Percentiles rank a stretch among this genome's conserved stretches.
Evolutionary conservation across 805 yeast genomes (phyloP).

Genomic region (Ogataea pilisensis): DNA sequence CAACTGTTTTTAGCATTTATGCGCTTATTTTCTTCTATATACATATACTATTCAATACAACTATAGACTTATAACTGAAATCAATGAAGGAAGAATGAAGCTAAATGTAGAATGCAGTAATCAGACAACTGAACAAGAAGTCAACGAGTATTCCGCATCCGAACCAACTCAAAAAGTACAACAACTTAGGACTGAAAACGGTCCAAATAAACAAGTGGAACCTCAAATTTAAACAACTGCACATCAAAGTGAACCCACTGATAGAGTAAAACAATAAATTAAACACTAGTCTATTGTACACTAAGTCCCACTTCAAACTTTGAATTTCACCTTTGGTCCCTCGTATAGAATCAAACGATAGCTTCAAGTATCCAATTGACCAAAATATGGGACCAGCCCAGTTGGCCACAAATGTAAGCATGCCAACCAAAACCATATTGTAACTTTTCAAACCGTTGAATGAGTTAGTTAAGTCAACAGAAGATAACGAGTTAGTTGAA

Average conservation of each 20-base stretch:
- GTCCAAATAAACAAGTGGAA: conserved; percentile 96
- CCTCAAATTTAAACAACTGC: conserved; percentile 69
- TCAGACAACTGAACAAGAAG: conserved; percentile 22
- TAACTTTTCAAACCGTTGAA: conserved; percentile 83
- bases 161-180: conserved; percentile 78
- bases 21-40: background rate
- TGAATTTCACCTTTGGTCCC: conserved; percentile 2
- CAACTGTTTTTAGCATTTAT: background rate
- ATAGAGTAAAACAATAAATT: conserved; percentile 54
- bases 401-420: conserved; percentile 76
- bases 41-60: background rate
- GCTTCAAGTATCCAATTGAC: conserved; percentile 44
- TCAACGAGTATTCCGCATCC: conserved; percentile 42
- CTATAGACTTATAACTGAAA: background rate
- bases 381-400: conserved; percentile 85
- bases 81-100: background rate
- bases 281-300: conserved; percentile 35
- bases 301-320: conserved; percentile 28
- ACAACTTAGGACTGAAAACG: conserved; percentile 88
- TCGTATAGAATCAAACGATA: conserved; percentile 8
- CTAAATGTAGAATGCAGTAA: conserved; percentile 19
- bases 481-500: conserved; percentile 86
- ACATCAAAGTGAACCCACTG: conserved; percentile 53
- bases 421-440: conserved; percentile 65
- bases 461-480: conserved; percentile 86